Conservation (phyloP, 176 grass and related monocot genomes). For the Triticum timopheevii region DNA sequence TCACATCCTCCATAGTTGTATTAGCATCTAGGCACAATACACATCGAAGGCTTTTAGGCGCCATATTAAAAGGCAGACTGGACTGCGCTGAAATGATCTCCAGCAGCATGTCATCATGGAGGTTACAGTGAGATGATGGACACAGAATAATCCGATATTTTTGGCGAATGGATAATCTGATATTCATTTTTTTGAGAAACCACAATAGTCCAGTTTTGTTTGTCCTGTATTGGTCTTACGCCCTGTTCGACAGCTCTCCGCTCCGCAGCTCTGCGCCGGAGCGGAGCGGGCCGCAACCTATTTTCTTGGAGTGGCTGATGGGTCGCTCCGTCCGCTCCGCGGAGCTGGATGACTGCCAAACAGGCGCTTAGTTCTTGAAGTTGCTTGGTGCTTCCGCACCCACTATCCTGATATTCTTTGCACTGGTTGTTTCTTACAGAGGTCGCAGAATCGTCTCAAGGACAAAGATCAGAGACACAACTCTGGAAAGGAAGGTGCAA, state of each 20-base stretch:
- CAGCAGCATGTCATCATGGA: constrained; percentile 5
- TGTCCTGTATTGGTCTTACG: neutral
- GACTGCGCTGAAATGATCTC: constrained; percentile 27
- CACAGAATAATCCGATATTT: neutral
- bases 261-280: too few relatives aligned
- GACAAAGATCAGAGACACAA: constrained; percentile 35
- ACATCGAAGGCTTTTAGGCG: constrained; percentile 31
- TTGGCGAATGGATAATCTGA: neutral
- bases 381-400: neutral
- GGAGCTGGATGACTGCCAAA: too few relatives aligned
- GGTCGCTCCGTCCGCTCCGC: too few relatives aligned
- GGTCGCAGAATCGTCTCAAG: constrained; percentile 25
- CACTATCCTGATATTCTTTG: neutral
- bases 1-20: constrained; percentile 4
- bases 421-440: constrained; percentile 42
- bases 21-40: constrained; percentile 6
- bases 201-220: neutral
- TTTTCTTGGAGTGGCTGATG: too few relatives aligned
- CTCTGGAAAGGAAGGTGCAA: constrained; percentile 39
- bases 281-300: too few relatives aligned
- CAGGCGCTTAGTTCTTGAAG: neutral
- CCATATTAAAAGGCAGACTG: constrained; percentile 1
- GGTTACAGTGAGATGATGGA: constrained; percentile 17
- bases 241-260: too few relatives aligned
- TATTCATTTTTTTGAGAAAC: neutral